phyloP scores from a whole-genome alignment of 371 early-diverging fungal genomes.

The Mortierella sp. region DNA sequence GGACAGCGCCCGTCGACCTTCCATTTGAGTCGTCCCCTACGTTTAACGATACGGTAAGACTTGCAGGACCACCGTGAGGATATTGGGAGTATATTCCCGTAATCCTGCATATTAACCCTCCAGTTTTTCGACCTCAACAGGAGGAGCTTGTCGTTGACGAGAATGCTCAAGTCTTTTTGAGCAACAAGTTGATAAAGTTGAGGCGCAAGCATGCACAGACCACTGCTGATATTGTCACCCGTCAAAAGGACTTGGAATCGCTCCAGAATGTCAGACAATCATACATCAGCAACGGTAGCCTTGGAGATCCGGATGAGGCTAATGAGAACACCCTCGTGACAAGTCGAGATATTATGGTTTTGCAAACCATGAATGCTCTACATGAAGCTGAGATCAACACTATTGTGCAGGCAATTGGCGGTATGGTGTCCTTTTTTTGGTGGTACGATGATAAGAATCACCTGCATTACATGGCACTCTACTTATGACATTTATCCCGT shows the following conservation, averaged over 20 bases:
- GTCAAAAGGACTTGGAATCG: conserved; percentile 61
- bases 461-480: too few species aligned
- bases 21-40: conserved; percentile 54
- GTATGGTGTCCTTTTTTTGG: conserved; percentile 26
- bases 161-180: conserved; percentile 65
- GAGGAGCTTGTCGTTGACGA: conserved; percentile 67
- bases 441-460: background rate
- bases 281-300: conserved; percentile 53
- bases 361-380: conserved; percentile 62
- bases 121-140: conserved; percentile 34
- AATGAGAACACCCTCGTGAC: conserved; percentile 61
- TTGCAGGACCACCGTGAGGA: background rate
- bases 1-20: conserved; percentile 54
- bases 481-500: background rate
- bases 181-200: conserved; percentile 71
- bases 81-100: too few species aligned
- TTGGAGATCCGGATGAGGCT: conserved; percentile 58
- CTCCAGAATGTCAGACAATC: conserved; percentile 58
- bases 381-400: conserved; percentile 67
- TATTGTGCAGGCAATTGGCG: conserved; percentile 69
- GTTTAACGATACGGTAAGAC: conserved; percentile 54
- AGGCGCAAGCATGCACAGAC: conserved; percentile 57
- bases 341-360: conserved; percentile 59
- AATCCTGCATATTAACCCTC: too few species aligned
- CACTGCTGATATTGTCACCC: conserved; percentile 59